These are phyloP conservation scores for Boletus rubroflammeus DNA, from an alignment of 768 basidiomycete genomes.

Conservation along the genomic window DNA sequence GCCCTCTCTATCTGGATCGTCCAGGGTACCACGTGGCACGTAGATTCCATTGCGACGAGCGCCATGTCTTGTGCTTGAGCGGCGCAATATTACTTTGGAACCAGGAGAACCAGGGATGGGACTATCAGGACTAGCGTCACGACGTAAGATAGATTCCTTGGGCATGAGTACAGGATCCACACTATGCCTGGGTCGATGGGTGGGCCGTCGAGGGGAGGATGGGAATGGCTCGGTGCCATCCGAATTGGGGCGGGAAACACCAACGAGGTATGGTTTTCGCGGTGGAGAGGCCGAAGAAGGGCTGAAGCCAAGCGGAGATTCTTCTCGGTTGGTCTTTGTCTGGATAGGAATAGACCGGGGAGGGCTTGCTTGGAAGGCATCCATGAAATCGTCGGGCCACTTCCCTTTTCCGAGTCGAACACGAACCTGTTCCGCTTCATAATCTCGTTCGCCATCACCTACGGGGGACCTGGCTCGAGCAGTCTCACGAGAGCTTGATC, in stretches of 20 bases:
- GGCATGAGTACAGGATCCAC: conserved; percentile 52
- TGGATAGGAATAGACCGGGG: conserved; percentile 30
- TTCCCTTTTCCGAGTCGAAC: conserved; percentile 73
- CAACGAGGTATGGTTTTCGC: conserved; percentile 56
- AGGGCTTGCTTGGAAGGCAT: conserved; percentile 44
- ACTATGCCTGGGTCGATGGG: conserved; percentile 63
- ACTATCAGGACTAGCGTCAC: conserved; percentile 61
- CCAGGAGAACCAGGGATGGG: conserved; percentile 31
- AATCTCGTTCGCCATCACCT: conserved; percentile 22
- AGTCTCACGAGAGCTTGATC: conserved; percentile 41
- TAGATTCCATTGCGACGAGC: conserved; percentile 48
- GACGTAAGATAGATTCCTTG: conserved; percentile 44
- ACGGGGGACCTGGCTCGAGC: conserved; percentile 16
- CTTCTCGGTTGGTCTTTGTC: conserved; percentile 18
- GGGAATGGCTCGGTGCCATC: conserved; percentile 44
- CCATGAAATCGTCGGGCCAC: conserved; percentile 80
- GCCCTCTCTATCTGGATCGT: conserved; percentile 34
- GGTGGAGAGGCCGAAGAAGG: conserved; percentile 45
- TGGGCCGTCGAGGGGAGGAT: conserved; percentile 45
- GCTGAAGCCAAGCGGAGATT: conserved; percentile 24
- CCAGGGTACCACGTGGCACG: conserved; percentile 38
- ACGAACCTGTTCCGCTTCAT: conserved; percentile 31
- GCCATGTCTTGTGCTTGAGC: conserved; percentile 52
- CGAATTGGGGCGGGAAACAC: conserved; percentile 39
- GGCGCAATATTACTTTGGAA: conserved; percentile 49